Conservation (phyloP, 164 flowering plant species). For the Pachysandra terminalis region DNA sequence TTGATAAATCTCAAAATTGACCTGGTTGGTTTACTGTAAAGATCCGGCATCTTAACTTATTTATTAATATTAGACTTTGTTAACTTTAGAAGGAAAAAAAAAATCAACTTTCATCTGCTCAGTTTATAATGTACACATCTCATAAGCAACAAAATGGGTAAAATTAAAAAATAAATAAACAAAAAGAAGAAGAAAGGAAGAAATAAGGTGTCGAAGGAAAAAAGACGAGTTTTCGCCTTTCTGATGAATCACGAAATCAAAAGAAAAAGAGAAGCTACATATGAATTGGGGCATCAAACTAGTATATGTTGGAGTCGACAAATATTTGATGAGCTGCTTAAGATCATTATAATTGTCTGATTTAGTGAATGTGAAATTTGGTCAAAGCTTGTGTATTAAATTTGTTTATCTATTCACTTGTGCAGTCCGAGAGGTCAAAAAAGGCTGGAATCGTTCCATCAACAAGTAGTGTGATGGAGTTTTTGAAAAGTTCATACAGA, state of each 20-base stretch:
- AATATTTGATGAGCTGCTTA: too few species aligned
- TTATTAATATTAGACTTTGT: background rate
- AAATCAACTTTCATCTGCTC: too few species aligned
- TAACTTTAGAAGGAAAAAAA: background rate
- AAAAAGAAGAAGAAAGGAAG: too few species aligned
- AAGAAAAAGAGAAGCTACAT: background rate
- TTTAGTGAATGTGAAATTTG: too few species aligned
- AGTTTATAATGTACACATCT: too few species aligned
- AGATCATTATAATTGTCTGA: too few species aligned
- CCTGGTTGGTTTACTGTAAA: background rate
- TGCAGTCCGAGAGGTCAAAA: conserved; percentile 92
- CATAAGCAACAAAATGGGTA: too few species aligned
- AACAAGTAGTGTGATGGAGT: conserved; percentile 49
- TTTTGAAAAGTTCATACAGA: conserved; percentile 49
- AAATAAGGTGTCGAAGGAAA: too few species aligned
- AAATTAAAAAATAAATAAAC: too few species aligned
- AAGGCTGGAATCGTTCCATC: conserved; percentile 74
- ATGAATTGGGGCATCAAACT: background rate
- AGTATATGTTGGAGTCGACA: background rate
- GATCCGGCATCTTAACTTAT: too few species aligned
- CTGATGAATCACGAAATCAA: background rate
- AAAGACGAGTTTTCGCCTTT: too few species aligned
- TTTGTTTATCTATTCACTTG: background rate
- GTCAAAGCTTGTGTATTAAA: background rate
- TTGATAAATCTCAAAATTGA: background rate